These are phyloP conservation scores for Globisporangium megalacanthum DNA, from an alignment of 352 stramenopile species.

Conservation along the genomic window DNA sequence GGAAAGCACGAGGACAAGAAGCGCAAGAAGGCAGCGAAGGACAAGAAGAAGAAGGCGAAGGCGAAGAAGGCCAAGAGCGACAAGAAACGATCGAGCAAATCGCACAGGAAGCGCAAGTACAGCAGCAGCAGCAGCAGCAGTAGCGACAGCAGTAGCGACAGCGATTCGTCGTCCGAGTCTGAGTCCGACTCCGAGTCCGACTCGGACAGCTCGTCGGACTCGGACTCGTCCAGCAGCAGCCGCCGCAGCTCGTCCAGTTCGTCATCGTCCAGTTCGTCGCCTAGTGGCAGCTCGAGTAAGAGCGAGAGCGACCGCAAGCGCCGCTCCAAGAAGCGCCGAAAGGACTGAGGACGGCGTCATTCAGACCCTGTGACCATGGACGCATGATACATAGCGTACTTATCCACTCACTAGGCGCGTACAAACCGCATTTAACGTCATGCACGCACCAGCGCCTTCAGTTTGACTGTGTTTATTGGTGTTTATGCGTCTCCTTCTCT, in stretches of 20 bases:
- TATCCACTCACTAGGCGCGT: no score
- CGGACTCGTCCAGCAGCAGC: constrained; percentile 12
- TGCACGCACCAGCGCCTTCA: no score
- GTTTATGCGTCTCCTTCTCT: no score
- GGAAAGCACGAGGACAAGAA: constrained; percentile 11
- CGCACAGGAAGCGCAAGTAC: constrained; percentile 18
- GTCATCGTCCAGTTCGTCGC: constrained; percentile 15
- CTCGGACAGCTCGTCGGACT: constrained; percentile 9
- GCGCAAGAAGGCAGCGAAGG: constrained; percentile 11
- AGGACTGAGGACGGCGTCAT: constrained; percentile 15
- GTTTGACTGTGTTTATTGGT: no score
- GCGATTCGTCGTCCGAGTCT: not conserved
- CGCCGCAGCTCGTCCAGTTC: constrained; percentile 9
- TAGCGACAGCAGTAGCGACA: constrained; percentile 23
- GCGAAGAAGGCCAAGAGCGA: constrained; percentile 15
- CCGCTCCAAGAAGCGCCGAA: constrained; percentile 34
- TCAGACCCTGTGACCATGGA: no score
- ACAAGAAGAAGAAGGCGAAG: constrained; percentile 13
- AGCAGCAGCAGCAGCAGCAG: constrained; percentile 20
- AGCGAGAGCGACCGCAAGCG: constrained; percentile 15
- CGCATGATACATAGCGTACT: no score
- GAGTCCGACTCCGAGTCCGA: no score
- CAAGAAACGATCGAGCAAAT: constrained; percentile 10
- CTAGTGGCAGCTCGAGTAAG: constrained; percentile 14
- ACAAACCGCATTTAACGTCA: no score